phyloP scores from a whole-genome alignment of 1,284 basidiomycete genomes.

The Amanita bisporigera region DNA sequence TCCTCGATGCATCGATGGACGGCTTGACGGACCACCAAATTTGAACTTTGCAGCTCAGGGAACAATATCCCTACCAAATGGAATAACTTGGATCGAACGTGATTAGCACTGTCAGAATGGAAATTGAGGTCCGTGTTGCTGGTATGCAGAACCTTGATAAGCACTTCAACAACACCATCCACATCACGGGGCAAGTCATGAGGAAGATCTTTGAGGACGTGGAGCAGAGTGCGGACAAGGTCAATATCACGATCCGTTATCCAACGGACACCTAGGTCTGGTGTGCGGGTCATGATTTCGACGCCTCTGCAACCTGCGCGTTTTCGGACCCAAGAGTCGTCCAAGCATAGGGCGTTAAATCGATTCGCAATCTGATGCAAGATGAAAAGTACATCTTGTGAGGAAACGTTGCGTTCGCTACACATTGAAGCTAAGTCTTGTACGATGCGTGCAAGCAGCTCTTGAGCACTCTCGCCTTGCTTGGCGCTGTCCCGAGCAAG shows the following conservation, averaged over 20 bases:
- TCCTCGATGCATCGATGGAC: slow-evolving; percentile 85
- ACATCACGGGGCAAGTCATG: slow-evolving; percentile 88
- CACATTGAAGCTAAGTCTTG: slow-evolving; percentile 69
- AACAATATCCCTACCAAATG: slow-evolving; percentile 87
- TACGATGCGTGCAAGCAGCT: slow-evolving; percentile 66
- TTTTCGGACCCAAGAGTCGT: slow-evolving; percentile 88
- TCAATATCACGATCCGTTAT: slow-evolving; percentile 90
- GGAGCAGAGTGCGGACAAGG: slow-evolving; percentile 89
- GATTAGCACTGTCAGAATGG: slow-evolving; percentile 47
- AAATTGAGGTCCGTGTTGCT: slow-evolving; percentile 63
- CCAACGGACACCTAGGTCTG: slow-evolving; percentile 81
- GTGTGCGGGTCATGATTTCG: slow-evolving; percentile 74
- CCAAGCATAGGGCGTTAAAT: slow-evolving; percentile 85
- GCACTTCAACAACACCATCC: slow-evolving; percentile 78
- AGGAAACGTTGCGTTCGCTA: slow-evolving; percentile 50
- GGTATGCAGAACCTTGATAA: slow-evolving; percentile 78
- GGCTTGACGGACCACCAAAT: slow-evolving; percentile 84
- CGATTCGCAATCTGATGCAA: slow-evolving; percentile 82
- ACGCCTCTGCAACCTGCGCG: slow-evolving; percentile 88
- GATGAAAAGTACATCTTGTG: slow-evolving; percentile 64
- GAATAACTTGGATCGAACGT: slow-evolving; percentile 58
- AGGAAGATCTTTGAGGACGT: slow-evolving; percentile 96
- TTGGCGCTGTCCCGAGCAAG: slow-evolving; percentile 68
- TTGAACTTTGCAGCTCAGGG: slow-evolving; percentile 89
- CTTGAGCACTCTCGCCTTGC: slow-evolving; percentile 64